Conservation (phyloP, 1,284 basidiomycete species). For the Schizophyllum commune region DNA sequence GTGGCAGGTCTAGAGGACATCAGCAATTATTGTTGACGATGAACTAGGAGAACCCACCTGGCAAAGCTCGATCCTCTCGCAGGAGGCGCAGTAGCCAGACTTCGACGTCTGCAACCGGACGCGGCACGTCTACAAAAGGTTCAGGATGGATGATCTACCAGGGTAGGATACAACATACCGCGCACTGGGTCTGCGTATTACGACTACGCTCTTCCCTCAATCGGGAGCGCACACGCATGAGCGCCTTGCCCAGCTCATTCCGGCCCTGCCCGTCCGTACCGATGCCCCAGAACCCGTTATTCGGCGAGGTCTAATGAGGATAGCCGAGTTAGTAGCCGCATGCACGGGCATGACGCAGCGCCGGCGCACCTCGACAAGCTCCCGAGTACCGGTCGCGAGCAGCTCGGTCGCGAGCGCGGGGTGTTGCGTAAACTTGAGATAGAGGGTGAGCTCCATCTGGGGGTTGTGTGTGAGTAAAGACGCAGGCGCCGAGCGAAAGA, state of each 20-base stretch:
- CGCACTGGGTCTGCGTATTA: neutral
- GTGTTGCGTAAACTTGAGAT: conserved; percentile 60
- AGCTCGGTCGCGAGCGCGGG: conserved; percentile 43
- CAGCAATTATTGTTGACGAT: no score
- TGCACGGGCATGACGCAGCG: conserved; percentile 7
- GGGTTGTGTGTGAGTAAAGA: neutral
- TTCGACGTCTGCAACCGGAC: neutral
- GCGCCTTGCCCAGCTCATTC: conserved; percentile 63
- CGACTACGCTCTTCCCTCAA: neutral
- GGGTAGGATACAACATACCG: neutral
- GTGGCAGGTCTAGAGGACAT: neutral
- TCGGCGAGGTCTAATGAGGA: conserved; percentile 45
- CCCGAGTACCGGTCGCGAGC: conserved; percentile 50
- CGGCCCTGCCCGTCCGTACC: conserved; percentile 54
- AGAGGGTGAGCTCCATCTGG: conserved; percentile 55
- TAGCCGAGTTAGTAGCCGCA: neutral
- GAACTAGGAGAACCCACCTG: no score
- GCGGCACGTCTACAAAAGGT: neutral
- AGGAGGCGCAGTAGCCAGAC: neutral
- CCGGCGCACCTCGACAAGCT: conserved; percentile 48
- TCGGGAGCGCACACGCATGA: conserved; percentile 15
- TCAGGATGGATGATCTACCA: neutral
- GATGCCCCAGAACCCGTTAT: conserved; percentile 65
- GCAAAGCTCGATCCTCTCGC: neutral
- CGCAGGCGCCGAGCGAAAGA: no score